Evolutionary conservation across 345 rosid species (phyloP).

Genomic region (Lumnitzera racemosa): DNA sequence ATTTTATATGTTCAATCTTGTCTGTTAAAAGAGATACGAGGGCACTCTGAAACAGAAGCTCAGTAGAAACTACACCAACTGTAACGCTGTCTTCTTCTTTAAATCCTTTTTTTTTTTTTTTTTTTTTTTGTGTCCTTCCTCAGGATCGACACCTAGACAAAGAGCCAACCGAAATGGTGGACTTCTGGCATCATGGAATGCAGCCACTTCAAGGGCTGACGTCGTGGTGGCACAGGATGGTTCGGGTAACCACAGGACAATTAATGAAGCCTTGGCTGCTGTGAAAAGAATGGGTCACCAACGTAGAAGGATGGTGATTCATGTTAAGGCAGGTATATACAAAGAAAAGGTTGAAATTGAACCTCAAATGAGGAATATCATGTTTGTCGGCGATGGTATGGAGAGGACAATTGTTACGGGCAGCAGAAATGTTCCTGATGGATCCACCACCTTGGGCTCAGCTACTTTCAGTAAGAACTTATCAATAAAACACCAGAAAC

Average conservation of each 20-base stretch:
- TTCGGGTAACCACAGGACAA: constrained; percentile 34
- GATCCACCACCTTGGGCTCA: constrained; percentile 41
- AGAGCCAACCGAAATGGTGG: constrained; percentile 14
- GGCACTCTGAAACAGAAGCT: too few species aligned
- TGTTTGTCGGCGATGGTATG: constrained; percentile 81
- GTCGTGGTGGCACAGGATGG: constrained; percentile 41
- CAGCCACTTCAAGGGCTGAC: constrained; percentile 31
- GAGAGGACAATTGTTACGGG: constrained; percentile 56
- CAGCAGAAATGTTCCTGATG: constrained; percentile 38
- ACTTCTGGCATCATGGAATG: constrained; percentile 38
- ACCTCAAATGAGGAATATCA: constrained; percentile 34
- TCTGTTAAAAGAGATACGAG: too few species aligned
- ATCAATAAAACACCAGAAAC: neutral
- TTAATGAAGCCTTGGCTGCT: constrained; percentile 34
- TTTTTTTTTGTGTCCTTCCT: too few species aligned
- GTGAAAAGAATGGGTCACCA: constrained; percentile 34
- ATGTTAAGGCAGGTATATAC: constrained; percentile 66
- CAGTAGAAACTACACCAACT: too few species aligned
- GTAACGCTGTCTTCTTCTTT: too few species aligned
- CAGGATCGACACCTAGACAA: constrained; percentile 7
- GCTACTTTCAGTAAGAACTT: constrained; percentile 58
- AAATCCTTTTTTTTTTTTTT: too few species aligned
- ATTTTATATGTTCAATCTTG: neutral
- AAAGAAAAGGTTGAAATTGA: constrained; percentile 49
- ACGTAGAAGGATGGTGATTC: constrained; percentile 30